Base-by-base conservation (phyloP, 305 asterid species). In the Rubia occidens region DNA sequence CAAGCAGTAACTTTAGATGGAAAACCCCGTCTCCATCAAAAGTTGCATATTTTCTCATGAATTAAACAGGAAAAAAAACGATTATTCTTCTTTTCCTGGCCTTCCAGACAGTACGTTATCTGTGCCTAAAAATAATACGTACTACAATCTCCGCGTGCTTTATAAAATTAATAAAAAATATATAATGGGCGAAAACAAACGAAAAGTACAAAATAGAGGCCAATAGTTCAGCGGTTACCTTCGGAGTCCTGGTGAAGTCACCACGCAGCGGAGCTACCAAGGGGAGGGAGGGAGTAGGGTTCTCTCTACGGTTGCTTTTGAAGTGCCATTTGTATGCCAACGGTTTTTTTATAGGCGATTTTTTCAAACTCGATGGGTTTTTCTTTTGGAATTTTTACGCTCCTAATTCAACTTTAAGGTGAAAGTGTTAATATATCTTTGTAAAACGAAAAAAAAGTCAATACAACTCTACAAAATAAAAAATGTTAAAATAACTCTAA, bases 231-330 rank as follows among this genome's bases (percentile, higher is more conserved):
- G 24, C 7, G 44, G 65, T 60, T 60, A 60, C 65, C 65, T 60
- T 14, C 17, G 18, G 24, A 53, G 18, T 53, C 18, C 58, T 21
- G 65, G n/a, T 60, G 65, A 32, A 29, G 64, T 26, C 42, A 59
- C 40, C 17, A 3, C 9, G 65, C 65, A 60, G 40, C 40, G 11
- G 65, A 59, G 20, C 43, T 11, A 11, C 20, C 43, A 37, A 60
- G 65, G 40, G 40, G 35, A 53, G 58, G 62, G 56, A 44, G 0
- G 51, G 35, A 21, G 62, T 56, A 56, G 62, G 62, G 62, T 56
- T 53, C 58, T 56, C 15, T 56, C 62, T 56, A 56, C 62, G 62
- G 62, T 56, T 56, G 21, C 62, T 56, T 56, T 21, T 56, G 62
- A 20, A 56, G 35, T 21, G 8, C 21, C 10, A 53, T 53, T 56